Evolutionary conservation across 2,329 filamentous ascomycete genomes (phyloP), one percentile per base, ranked within the genome.

Genomic region (Amylocarpus encephaloides): DNA sequence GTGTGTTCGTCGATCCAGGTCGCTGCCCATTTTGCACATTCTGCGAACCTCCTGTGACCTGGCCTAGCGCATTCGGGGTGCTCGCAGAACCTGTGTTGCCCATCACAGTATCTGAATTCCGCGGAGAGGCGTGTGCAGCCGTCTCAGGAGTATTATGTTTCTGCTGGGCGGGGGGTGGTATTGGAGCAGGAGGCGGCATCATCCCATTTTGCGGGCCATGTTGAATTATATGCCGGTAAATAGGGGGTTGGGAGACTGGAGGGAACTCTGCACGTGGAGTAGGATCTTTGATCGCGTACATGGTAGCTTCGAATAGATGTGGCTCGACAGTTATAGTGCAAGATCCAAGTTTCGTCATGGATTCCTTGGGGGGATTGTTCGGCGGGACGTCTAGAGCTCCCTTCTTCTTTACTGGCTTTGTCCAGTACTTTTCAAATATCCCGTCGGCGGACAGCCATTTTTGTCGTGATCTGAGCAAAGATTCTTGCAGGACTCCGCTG

Each of bases 311-410:
- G 59, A 93, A 80, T 39, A 86, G 79, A 64, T 93, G 86, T 40
- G 88, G 88, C 66, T 91, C 88, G 52, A 91, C 81, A 18, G 81
- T 85, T 54, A 94, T 81, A 32, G 82, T 82, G 54, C 87, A 82
- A 58, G 78, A 79, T 59, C 88, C 88, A 18, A 88, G 77, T 66
- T 83, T 86, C 56, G 77, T 73, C 82, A 89, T 88, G 54, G 77
- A 82, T 41, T 88, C 79, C 67, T 86, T 82, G 54, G 82, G 70
- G 1, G 83, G 83, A 60, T 87, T 86, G 58, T 82, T 80, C 5
- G 77, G 73, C 30, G 59, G 60, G 46, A 83, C 79, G 59, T 84
- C 82, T 48, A 77, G 75, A 2, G 79, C 77, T 39, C 83, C 81
- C 66, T 85, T 87, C 55, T 79, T 78, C 68, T 85, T 86, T 38